Evolutionary conservation across 805 yeast genomes (phyloP).

Genomic region (Zygoascus biomembranicola): DNA sequence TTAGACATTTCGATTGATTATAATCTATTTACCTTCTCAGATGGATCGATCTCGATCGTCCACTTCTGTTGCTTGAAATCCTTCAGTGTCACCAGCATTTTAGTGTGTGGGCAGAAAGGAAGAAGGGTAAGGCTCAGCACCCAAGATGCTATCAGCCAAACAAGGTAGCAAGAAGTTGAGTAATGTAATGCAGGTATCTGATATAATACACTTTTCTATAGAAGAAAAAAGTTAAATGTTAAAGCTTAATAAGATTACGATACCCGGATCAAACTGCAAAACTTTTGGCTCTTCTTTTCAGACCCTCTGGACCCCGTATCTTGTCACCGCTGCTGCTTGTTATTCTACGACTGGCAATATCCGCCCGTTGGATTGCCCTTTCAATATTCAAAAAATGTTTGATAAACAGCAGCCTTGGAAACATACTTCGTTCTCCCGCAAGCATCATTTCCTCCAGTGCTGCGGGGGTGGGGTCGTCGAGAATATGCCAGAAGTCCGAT

Average conservation of each 20-base stretch:
- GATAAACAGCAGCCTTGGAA: conserved; percentile 58
- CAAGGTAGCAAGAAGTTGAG: no score
- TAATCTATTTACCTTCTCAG: conserved; percentile 51
- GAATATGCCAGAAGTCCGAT: conserved; percentile 52
- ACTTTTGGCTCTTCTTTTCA: background rate
- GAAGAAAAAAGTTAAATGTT: no score
- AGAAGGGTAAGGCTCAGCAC: background rate
- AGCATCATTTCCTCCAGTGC: conserved; percentile 46
- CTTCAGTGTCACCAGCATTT: conserved; percentile 74
- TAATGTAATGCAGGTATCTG: no score
- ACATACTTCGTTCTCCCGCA: conserved; percentile 58
- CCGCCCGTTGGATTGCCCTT: conserved; percentile 42
- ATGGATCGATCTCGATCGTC: conserved; percentile 63
- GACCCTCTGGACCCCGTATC: background rate
- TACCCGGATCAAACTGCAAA: background rate
- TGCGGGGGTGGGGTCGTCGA: conserved; percentile 60
- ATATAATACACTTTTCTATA: no score
- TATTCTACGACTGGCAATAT: background rate
- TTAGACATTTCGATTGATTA: conserved; percentile 20
- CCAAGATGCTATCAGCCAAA: background rate
- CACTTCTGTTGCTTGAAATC: conserved; percentile 90
- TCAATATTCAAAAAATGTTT: conserved; percentile 60
- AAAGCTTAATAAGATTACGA: background rate
- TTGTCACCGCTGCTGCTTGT: background rate
- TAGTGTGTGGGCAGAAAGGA: background rate